phyloP scores from a whole-genome alignment of 371 early-diverging fungal genomes.

The Mucor plumbeus region DNA sequence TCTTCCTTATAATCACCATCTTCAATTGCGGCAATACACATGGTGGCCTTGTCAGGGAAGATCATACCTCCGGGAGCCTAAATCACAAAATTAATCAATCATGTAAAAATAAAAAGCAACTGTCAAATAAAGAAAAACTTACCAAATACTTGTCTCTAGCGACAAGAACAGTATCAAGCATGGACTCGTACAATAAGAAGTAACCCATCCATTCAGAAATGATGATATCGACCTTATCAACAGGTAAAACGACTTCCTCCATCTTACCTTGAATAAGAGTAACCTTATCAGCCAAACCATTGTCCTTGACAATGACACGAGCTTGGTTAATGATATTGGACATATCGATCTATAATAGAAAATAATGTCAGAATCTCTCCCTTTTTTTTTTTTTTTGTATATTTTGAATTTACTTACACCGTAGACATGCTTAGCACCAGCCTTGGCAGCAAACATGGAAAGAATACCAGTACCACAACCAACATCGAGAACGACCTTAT shows the following conservation, averaged over 20 bases:
- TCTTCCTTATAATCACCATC: constrained; percentile 94
- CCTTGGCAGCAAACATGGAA: constrained; percentile 98
- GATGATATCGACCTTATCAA: constrained; percentile 91
- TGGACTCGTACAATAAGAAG: constrained; percentile 96
- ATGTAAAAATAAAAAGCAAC: too few relatives aligned
- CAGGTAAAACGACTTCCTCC: constrained; percentile 93
- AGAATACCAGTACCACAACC: constrained; percentile 98
- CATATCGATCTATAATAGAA: constrained; percentile 79
- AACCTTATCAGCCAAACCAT: constrained; percentile 81
- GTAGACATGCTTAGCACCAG: constrained; percentile 91
- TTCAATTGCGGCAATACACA: constrained; percentile 92
- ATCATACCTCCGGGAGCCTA: constrained; percentile 75
- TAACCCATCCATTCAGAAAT: constrained; percentile 99
- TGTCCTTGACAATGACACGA: constrained; percentile 87
- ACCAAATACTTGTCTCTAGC: constrained; percentile 93
- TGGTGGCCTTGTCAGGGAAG: constrained; percentile 92
- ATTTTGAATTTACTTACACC: constrained; percentile 62
- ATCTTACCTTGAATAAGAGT: constrained; percentile 95
- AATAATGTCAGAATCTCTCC: too few relatives aligned
- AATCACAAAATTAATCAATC: too few relatives aligned
- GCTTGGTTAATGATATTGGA: constrained; percentile 96
- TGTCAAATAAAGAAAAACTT: too few relatives aligned
- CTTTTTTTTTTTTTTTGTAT: too few relatives aligned
- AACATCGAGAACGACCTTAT: constrained; percentile 97
- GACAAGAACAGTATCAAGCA: constrained; percentile 96